Base-by-base conservation (phyloP, 2,329 filamentous ascomycete species). In the Cadophora luteo-olivacea region DNA sequence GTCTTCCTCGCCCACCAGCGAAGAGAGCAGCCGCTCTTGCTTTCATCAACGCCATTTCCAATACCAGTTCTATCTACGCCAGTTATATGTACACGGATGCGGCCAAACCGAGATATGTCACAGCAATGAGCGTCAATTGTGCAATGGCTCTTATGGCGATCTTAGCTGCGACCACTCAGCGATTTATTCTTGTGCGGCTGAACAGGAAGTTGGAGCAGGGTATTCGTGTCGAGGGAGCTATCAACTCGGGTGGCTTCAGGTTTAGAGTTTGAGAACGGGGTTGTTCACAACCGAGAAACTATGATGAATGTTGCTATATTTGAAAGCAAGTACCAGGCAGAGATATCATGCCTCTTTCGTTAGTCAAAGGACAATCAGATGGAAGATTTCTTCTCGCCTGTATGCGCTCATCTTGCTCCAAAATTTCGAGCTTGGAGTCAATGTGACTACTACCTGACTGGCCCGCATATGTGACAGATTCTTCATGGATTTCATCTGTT, bases 41-140 rank as follows among this genome's bases (percentile, higher is more conserved):
- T 0, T 89, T 91, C 70, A 92, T 94, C 79, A 95, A 95, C 76
- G 89, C 89, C 1, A 83, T 92, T 11, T 87, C 85, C 22, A 93
- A 94, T 77, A 83, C 85, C 12, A 87, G 87, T 52, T 88, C 85
- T 60, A 94, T 94, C 72, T 94, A 91, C 75, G 88, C 89, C 0
- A 85, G 83, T 66, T 91, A 91, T 74, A 86, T 92, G 84, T 92
- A 92, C 73, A 85, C 86, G 19, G 81, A 86, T 69, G 78, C 74
- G 45, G 81, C 72, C 60, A 72, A 48, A 7, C 75, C 75, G 24
- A 67, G 74, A 65, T 77, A 76, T 32, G 48, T 74, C 0, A 61
- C 73, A 1, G 89, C 91, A 4, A 89, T 93, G 80, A 83, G 84
- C 6, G 89, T 92, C 62, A 92, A 92, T 78, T 91, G 89, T 73